Evolutionary conservation across 106 monocot genomes (phyloP), one percentile per base, ranked within the genome.

Genomic region (Apostasia shenzhenica): DNA sequence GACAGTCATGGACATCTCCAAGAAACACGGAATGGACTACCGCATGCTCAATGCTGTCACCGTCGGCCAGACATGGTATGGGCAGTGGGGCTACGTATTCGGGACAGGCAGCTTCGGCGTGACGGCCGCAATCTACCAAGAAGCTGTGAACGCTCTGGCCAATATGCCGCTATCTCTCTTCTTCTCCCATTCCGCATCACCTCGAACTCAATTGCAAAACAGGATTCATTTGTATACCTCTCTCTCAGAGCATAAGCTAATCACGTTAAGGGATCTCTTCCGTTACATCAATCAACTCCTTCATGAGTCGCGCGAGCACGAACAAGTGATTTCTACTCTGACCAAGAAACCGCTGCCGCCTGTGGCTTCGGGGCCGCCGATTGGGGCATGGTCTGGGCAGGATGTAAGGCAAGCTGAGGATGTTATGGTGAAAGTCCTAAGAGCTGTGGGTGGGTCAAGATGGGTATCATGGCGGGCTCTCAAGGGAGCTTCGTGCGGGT

Each of bases 1-100:
- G 3, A 85, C 86, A 9, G 97, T 97, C 43, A 92, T 92, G 86
- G 97, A 97, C 71, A 78, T 81, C 49, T 97, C 94, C 2, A 95
- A 82, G 67, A 91, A 95, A 55, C 67, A 84, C 55, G 81, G 81
- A 46, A 71, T 86, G 73, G 83, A 91, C 47, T 91, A 82, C 52
- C 85, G 88, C 7, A 71, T 97, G 14, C 80, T 95, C 0, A 81
- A 86, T 39, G 85, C 83, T 6, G 77, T 95, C 13, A 67, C 73
- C 9, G 46, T 68, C 11, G 94, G 91, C 14, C 77, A 69, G 44
- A 59, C 91, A 3, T 91, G 94, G 94, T 95, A 88, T 55, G 88
- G 91, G 0, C 60, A 84, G 5, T 95, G 91, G 94, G 97, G 94
- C 1, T 95, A 91, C 43, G 70, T 81, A 66, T 91, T 95, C 59